Base-by-base conservation (phyloP, 2,329 filamentous ascomycete genomes). In the Penicillium sp. region DNA sequence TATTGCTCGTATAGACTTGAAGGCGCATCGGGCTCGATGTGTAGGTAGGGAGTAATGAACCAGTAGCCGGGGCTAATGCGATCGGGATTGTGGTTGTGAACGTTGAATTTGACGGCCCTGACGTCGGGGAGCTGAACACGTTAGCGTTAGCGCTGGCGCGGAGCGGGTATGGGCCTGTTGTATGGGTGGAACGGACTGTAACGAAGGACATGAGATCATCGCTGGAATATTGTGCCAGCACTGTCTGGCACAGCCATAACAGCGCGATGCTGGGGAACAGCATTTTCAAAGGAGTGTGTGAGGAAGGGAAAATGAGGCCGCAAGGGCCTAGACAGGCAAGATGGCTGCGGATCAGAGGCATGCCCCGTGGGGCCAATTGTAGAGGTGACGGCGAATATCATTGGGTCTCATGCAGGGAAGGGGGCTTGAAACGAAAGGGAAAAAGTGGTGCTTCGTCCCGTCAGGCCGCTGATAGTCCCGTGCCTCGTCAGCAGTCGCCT, bases 31-130 rank as follows among this genome's bases (percentile, higher is more conserved):
- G 67, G 64, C 3, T 54, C 61, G 16, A 69, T 67, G 43, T 64
- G 59, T 13, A 67, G 50, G 61, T 79, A 80, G 1, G 78, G 78
- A 27, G 77, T 74, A 47, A 80, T 70, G 59, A 80, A 80, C 61
- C 78, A 76, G 65, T 79, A 80, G 18, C 78, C 78, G 1, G 77
- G 77, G 4, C 66, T 67, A 10, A 67, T 50, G 32, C 58, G 60
- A 40, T 63, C 56, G 45, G 64, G 65, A 50, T 70, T 56, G 10
- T 62, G 46, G 48, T 67, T 60, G 9, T 61, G 47, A n/a, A 70
- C 59, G 31, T 70, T 50, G 44, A 65, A 69, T 54, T 61, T 69
- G 38, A 67, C 43, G 34, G 66, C 65, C 21, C 59, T 58, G 48
- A 61, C 50, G 21, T 63, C 60, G 16, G 66, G 66, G 11, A 68